Evolutionary conservation across 2,329 filamentous ascomycete species (phyloP).

Genomic region (Aspergillus pseudoviridinutans): DNA sequence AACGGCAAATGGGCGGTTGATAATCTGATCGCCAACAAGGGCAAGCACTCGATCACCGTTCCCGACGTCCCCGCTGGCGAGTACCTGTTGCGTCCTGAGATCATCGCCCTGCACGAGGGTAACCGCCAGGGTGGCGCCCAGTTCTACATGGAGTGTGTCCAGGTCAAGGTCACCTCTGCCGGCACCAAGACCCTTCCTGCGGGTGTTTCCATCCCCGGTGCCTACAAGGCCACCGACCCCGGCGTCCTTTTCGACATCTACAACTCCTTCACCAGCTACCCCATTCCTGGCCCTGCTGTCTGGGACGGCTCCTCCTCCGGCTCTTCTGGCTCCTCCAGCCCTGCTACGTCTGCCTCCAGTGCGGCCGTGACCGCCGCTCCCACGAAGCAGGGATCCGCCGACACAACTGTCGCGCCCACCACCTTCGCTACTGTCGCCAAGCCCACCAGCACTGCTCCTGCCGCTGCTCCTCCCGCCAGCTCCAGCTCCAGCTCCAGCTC

Average conservation of each 20-base stretch:
- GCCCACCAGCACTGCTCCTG: neutral
- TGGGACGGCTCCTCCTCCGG: slow-evolving; percentile 15
- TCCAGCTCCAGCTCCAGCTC: neutral
- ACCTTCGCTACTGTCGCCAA: slow-evolving; percentile 1
- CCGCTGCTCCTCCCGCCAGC: neutral
- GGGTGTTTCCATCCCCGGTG: slow-evolving; percentile 18
- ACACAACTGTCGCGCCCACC: slow-evolving; percentile 1
- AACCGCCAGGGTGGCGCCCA: slow-evolving; percentile 15
- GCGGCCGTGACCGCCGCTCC: neutral
- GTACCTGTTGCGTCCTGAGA: slow-evolving; percentile 21
- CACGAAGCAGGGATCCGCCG: neutral
- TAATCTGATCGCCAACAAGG: slow-evolving; percentile 15
- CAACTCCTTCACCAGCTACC: slow-evolving; percentile 15
- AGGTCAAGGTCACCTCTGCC: slow-evolving; percentile 19
- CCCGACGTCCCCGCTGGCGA: slow-evolving; percentile 19
- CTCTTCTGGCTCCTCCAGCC: slow-evolving; percentile 3
- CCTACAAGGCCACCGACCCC: slow-evolving; percentile 12
- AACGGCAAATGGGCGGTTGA: slow-evolving; percentile 17
- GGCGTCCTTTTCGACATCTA: slow-evolving; percentile 20
- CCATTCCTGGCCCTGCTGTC: slow-evolving; percentile 19
- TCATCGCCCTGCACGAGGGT: slow-evolving; percentile 21
- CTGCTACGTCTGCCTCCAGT: neutral
- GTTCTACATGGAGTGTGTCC: slow-evolving; percentile 23
- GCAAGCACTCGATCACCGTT: slow-evolving; percentile 21
- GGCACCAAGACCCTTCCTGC: slow-evolving; percentile 14